A percentile compares a stretch with the other conserved stretches of the same genome.
Evolutionary conservation across 2,329 filamentous ascomycete species (phyloP).

Genomic region (Didymella exigua): DNA sequence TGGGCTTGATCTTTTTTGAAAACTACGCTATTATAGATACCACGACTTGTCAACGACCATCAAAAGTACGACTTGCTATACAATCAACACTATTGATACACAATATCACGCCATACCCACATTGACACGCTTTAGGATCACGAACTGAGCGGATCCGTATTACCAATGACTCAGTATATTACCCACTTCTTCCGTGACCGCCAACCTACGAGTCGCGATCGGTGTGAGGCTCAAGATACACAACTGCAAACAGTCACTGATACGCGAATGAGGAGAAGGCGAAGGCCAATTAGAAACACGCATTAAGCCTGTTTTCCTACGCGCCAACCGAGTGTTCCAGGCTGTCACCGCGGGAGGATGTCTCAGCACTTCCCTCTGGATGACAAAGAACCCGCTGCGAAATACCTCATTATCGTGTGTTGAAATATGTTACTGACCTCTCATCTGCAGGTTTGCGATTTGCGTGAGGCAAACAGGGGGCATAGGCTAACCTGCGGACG

Average conservation of each 20-base stretch:
- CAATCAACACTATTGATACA: background rate
- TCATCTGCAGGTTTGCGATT: background rate
- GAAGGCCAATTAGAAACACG: background rate
- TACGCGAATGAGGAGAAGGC: constrained; percentile 1
- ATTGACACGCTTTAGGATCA: background rate
- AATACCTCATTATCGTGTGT: background rate
- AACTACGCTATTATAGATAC: constrained; percentile 40
- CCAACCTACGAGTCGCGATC: background rate
- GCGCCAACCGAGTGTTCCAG: background rate
- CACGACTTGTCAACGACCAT: constrained; percentile 34
- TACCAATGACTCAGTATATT: background rate
- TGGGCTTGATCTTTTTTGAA: constrained; percentile 16
- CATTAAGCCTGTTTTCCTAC: background rate
- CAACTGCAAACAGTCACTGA: background rate
- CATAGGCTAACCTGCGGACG: background rate
- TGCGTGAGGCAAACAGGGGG: constrained; percentile 3
- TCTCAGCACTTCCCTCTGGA: background rate
- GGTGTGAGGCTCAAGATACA: background rate
- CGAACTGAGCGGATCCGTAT: background rate
- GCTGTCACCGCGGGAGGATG: background rate
- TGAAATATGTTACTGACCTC: background rate
- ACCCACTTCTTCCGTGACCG: background rate
- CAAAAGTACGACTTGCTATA: constrained; percentile 28
- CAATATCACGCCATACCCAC: background rate
- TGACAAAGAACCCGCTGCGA: background rate